Conservation (phyloP, 441 rosid genomes). For the Pelargonium australe region DNA sequence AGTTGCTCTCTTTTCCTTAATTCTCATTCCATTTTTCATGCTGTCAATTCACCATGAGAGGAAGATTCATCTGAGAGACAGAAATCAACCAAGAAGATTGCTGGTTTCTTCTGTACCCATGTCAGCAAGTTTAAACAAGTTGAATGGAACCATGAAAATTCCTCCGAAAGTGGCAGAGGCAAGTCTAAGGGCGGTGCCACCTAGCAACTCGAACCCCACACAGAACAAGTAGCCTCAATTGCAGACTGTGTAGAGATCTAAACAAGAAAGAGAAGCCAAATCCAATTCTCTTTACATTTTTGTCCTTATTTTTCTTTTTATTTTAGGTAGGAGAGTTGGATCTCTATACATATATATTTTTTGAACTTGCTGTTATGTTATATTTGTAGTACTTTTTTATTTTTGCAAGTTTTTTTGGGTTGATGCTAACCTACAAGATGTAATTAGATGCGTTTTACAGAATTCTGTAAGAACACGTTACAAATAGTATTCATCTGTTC, state of each 20-base stretch:
- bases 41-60: conserved; percentile 23
- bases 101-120: conserved; percentile 27
- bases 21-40: conserved; percentile 28
- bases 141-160: conserved; percentile 25
- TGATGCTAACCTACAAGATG: not conserved
- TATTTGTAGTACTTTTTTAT: conserved; percentile 6
- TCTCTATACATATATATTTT: conserved; percentile 10
- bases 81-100: conserved; percentile 35
- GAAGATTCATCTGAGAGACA: conserved; percentile 19
- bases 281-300: conserved; percentile 32
- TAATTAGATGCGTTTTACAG: conserved; percentile 18
- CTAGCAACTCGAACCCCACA: conserved; percentile 24
- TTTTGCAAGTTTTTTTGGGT: conserved; percentile 16
- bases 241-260: conserved; percentile 25
- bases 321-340: conserved; percentile 23
- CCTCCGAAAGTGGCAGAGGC: conserved; percentile 23
- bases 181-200: conserved; percentile 1
- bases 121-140: conserved; percentile 27
- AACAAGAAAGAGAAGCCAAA: conserved; percentile 25
- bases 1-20: conserved; percentile 26
- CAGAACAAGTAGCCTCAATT: conserved; percentile 37
- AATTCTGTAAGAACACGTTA: conserved; percentile 20
- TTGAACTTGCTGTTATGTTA: conserved; percentile 7
- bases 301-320: conserved; percentile 21
- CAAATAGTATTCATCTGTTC: conserved; percentile 13